Evolutionary conservation across 176 grass and related monocot species (phyloP).

Genomic region (Poa annua): DNA sequence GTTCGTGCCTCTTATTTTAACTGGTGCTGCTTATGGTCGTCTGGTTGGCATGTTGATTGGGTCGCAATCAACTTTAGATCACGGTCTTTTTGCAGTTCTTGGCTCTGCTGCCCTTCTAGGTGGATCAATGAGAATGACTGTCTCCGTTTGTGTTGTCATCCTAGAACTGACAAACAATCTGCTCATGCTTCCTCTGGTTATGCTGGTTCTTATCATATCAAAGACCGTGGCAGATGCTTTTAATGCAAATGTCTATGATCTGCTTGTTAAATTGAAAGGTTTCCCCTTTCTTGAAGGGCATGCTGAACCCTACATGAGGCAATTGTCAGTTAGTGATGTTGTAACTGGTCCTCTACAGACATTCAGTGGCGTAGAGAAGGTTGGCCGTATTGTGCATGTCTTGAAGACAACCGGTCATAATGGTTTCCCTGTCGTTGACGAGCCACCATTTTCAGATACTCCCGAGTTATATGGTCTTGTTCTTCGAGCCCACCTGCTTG

Average conservation of each 20-base stretch:
- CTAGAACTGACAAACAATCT: slow-evolving; percentile 94
- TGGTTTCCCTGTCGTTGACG: slow-evolving; percentile 89
- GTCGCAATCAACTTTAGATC: slow-evolving; percentile 69
- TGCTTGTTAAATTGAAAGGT: slow-evolving; percentile 89
- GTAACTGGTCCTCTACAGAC: slow-evolving; percentile 79
- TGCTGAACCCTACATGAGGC: slow-evolving; percentile 95
- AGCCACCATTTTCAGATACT: slow-evolving; percentile 68
- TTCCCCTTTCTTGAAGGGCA: slow-evolving; percentile 88
- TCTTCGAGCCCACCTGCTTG: slow-evolving; percentile 79
- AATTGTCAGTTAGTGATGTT: slow-evolving; percentile 86
- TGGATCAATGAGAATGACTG: slow-evolving; percentile 95
- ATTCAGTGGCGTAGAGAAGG: slow-evolving; percentile 82
- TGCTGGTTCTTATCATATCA: slow-evolving; percentile 92
- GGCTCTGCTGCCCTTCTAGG: slow-evolving; percentile 92
- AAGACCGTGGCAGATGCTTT: slow-evolving; percentile 92
- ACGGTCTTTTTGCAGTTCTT: slow-evolving; percentile 89
- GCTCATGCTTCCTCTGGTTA: slow-evolving; percentile 85
- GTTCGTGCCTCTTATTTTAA: slow-evolving; percentile 90
- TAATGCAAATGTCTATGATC: slow-evolving; percentile 78
- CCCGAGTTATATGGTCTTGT: slow-evolving; percentile 75
- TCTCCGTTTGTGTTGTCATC: slow-evolving; percentile 86
- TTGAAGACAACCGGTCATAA: slow-evolving; percentile 81
- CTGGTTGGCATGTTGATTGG: slow-evolving; percentile 81
- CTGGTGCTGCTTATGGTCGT: slow-evolving; percentile 86
- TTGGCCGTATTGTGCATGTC: slow-evolving; percentile 79